Conservation (phyloP, 208 protist species). For the Wallacemonas collosoma region DNA sequence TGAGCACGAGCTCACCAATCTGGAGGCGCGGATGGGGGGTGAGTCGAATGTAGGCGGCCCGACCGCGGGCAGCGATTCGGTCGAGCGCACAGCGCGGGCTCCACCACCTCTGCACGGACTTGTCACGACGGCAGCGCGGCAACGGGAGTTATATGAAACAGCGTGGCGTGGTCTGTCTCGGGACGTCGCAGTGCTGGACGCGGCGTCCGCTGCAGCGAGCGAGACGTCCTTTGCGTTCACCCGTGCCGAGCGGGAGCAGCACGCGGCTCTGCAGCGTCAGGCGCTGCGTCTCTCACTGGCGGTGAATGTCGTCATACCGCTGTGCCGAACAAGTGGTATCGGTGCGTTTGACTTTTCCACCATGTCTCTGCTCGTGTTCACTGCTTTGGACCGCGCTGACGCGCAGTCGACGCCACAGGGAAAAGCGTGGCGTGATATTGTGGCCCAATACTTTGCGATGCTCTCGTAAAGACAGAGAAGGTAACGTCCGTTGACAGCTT, state of each 20-base stretch:
- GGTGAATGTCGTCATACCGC: slow-evolving; percentile 65
- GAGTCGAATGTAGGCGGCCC: too few relatives aligned
- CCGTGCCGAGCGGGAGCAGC: not conserved
- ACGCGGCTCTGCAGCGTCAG: slow-evolving; percentile 15
- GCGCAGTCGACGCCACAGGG: slow-evolving; percentile 21
- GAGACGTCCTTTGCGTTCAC: not conserved
- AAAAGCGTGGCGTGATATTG: slow-evolving; percentile 47
- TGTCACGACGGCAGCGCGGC: slow-evolving; percentile 5
- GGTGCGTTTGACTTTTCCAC: slow-evolving; percentile 61
- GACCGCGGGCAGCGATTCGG: too few relatives aligned
- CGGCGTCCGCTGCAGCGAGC: not conserved
- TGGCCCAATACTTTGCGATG: slow-evolving; percentile 51
- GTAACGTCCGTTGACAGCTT: too few relatives aligned
- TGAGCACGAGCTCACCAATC: slow-evolving; percentile 40
- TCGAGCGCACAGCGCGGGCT: too few relatives aligned
- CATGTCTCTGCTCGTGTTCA: slow-evolving; percentile 59
- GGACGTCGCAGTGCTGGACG: not conserved
- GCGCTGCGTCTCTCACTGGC: slow-evolving; percentile 50
- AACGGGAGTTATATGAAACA: not conserved
- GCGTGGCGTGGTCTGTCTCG: slow-evolving; percentile 1
- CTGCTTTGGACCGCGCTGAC: slow-evolving; percentile 30
- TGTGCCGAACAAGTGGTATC: slow-evolving; percentile 46
- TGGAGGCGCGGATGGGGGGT: slow-evolving; percentile 22
- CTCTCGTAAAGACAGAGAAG: slow-evolving; percentile 12
- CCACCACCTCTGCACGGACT: not conserved